Evolutionary conservation across 305 asterid genomes (phyloP).

Genomic region (Striga hermonthica): DNA sequence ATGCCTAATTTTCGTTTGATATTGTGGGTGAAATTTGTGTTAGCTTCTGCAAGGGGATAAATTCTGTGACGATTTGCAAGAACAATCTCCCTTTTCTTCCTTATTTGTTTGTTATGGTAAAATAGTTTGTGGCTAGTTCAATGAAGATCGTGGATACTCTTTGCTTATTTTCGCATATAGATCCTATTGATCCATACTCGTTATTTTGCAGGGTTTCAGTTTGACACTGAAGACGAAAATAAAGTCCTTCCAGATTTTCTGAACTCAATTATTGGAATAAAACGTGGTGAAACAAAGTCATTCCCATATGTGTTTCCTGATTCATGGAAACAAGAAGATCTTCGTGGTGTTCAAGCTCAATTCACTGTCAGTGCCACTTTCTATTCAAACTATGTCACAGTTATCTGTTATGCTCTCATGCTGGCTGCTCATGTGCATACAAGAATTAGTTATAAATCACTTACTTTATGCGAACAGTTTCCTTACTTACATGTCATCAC

Average conservation of each 20-base stretch:
- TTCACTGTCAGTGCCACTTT: slow-evolving; percentile 58
- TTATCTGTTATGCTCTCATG: slow-evolving; percentile 10
- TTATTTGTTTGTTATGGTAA: too few species aligned
- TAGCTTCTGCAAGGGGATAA: slow-evolving; percentile 1
- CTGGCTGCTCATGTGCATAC: neutral
- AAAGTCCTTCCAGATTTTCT: slow-evolving; percentile 80
- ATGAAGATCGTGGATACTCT: slow-evolving; percentile 4
- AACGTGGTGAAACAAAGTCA: slow-evolving; percentile 68
- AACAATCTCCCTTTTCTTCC: neutral
- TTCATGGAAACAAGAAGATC: slow-evolving; percentile 87
- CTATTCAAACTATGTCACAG: slow-evolving; percentile 7
- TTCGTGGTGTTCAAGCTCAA: slow-evolving; percentile 78
- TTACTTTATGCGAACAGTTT: neutral
- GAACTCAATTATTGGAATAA: slow-evolving; percentile 57
- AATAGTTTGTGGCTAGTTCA: neutral
- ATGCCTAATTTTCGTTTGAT: neutral
- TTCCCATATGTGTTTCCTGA: slow-evolving; percentile 86
- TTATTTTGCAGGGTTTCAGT: slow-evolving; percentile 67
- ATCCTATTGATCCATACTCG: slow-evolving; percentile 15
- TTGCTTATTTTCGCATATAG: slow-evolving; percentile 7
- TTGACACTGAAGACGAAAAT: slow-evolving; percentile 89
- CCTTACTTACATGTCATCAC: neutral
- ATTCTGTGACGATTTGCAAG: neutral
- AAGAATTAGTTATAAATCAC: too few species aligned
- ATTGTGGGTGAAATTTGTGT: slow-evolving; percentile 12